Evolutionary conservation across 2,329 filamentous ascomycete genomes (phyloP).

Genomic region (Fusarium coicis): DNA sequence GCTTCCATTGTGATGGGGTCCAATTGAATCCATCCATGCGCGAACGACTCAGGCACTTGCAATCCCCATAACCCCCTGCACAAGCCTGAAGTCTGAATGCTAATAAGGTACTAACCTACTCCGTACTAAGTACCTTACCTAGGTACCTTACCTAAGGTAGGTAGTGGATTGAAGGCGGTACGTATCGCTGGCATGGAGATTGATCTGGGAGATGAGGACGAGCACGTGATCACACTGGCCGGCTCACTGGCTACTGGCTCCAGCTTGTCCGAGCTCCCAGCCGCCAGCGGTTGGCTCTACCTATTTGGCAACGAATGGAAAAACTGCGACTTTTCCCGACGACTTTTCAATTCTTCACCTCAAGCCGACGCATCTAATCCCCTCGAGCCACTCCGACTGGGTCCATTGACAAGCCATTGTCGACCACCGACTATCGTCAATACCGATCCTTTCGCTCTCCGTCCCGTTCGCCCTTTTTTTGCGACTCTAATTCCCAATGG

Average conservation of each 20-base stretch:
- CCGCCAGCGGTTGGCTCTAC: slow-evolving; percentile 35
- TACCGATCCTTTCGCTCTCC: slow-evolving; percentile 50
- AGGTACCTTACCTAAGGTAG: too few relatives aligned
- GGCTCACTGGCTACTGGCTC: slow-evolving; percentile 43
- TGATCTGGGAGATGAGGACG: neutral
- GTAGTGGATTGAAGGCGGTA: slow-evolving; percentile 3
- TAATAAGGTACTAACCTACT: too few relatives aligned
- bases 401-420: slow-evolving; percentile 59
- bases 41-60: slow-evolving; percentile 16
- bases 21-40: slow-evolving; percentile 31
- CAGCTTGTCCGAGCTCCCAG: slow-evolving; percentile 50
- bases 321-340: slow-evolving; percentile 62
- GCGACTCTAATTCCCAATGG: slow-evolving; percentile 64
- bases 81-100: neutral
- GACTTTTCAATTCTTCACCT: slow-evolving; percentile 55
- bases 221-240: slow-evolving; percentile 42
- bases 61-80: slow-evolving; percentile 21
- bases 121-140: too few relatives aligned
- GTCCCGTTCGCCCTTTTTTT: slow-evolving; percentile 54
- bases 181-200: neutral
- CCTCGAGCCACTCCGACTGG: slow-evolving; percentile 54
- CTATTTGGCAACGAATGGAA: slow-evolving; percentile 46
- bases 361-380: slow-evolving; percentile 53
- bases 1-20: slow-evolving; percentile 22
- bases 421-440: slow-evolving; percentile 50